A percentile compares a stretch with the other conserved stretches of the same genome.
These are phyloP conservation scores for Paratrimastix pyriformis DNA, from an alignment of 78 protist species.

Conservation along the genomic window DNA sequence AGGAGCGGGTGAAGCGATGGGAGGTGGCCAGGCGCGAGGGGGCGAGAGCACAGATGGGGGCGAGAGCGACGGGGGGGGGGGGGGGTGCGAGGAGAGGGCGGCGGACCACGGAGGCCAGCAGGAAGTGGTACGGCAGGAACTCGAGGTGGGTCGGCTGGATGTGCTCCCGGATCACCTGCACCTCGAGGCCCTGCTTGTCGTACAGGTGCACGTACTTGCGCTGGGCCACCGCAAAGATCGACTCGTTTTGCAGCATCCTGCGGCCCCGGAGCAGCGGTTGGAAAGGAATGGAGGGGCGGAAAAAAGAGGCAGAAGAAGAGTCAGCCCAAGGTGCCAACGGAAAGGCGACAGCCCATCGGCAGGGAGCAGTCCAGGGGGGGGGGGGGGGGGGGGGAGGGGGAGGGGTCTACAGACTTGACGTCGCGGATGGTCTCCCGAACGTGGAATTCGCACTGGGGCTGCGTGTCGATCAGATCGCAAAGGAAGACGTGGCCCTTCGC, in stretches of 20 bases:
- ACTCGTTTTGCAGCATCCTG: slow-evolving; percentile 68
- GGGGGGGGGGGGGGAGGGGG: background rate
- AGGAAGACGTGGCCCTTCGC: slow-evolving; percentile 75
- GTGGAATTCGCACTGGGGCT: slow-evolving; percentile 58
- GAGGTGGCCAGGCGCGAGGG: background rate
- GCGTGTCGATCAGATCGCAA: slow-evolving; percentile 59
- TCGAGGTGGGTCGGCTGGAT: slow-evolving; percentile 42
- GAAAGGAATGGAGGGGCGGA: no score
- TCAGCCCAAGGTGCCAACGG: background rate
- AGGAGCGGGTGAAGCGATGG: background rate
- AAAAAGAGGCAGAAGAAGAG: background rate
- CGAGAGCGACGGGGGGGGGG: background rate
- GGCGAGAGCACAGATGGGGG: background rate
- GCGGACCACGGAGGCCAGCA: slow-evolving; percentile 52
- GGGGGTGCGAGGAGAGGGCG: background rate
- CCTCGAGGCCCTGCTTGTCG: slow-evolving; percentile 75
- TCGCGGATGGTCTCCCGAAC: slow-evolving; percentile 63
- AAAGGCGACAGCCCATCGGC: background rate
- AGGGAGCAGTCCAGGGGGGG: background rate
- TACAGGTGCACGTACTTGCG: slow-evolving; percentile 62
- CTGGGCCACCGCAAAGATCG: slow-evolving; percentile 90
- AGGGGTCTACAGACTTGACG: slow-evolving; percentile 26
- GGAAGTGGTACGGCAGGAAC: slow-evolving; percentile 83
- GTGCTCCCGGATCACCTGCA: slow-evolving; percentile 68
- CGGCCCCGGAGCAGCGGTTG: background rate